These are phyloP conservation scores for Moesziomyces parantarcticus DNA, from an alignment of 1,284 basidiomycete genomes.

Conservation along the genomic window DNA sequence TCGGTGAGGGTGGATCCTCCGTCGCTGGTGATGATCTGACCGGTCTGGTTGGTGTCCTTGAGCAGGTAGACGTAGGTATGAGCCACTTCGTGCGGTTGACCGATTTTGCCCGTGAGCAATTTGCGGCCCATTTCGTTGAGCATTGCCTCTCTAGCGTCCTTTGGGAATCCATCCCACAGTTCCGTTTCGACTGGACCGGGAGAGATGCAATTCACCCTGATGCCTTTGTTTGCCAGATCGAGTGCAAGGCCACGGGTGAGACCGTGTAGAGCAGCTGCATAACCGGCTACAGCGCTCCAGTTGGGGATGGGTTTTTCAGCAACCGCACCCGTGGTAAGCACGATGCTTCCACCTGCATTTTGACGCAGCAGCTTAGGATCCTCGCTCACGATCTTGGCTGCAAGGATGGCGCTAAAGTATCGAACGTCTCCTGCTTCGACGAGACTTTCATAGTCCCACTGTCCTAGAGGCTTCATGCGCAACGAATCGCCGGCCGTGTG, in stretches of 20 bases:
- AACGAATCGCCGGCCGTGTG: slow-evolving; percentile 43
- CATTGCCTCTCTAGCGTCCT: slow-evolving; percentile 5
- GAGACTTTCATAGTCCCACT: slow-evolving; percentile 28
- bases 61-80: slow-evolving; percentile 43
- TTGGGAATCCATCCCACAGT: slow-evolving; percentile 27
- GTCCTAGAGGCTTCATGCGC: slow-evolving; percentile 9
- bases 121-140: not conserved
- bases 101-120: slow-evolving; percentile 23
- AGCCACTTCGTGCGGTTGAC: slow-evolving; percentile 23
- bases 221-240: slow-evolving; percentile 24
- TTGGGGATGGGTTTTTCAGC: slow-evolving; percentile 21
- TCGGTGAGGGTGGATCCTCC: slow-evolving; percentile 29
- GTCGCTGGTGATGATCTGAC: slow-evolving; percentile 20
- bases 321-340: slow-evolving; percentile 39
- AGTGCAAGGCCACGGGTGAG: slow-evolving; percentile 31
- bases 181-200: slow-evolving; percentile 46
- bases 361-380: slow-evolving; percentile 3
- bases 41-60: slow-evolving; percentile 49
- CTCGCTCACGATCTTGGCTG: slow-evolving; percentile 27
- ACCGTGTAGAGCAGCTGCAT: slow-evolving; percentile 19
- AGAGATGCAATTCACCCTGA: slow-evolving; percentile 44
- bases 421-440: slow-evolving; percentile 24
- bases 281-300: slow-evolving; percentile 21
- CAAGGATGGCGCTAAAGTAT: slow-evolving; percentile 29
- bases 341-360: slow-evolving; percentile 16